Conservation (phyloP, 768 basidiomycete species). For the Rhodocollybia butyracea region DNA sequence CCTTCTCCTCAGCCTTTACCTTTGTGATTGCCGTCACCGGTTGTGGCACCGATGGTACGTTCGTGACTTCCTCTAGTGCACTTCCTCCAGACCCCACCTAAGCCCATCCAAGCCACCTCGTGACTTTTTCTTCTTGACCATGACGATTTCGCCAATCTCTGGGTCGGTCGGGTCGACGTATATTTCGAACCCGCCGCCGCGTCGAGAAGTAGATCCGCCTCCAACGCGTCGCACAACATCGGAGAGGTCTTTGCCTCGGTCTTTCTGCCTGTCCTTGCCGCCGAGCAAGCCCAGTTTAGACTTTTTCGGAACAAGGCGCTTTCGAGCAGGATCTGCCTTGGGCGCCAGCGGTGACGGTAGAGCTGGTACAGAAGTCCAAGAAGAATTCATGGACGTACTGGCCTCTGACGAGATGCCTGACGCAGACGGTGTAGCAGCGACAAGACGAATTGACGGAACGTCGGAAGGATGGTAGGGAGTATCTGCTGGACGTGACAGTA, state of each 20-base stretch:
- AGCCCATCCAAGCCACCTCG: conserved; percentile 57
- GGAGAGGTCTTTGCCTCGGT: conserved; percentile 47
- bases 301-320: conserved; percentile 69
- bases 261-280: conserved; percentile 25
- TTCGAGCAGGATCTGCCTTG: conserved; percentile 26
- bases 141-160: conserved; percentile 64
- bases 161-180: conserved; percentile 62
- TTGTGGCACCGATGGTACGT: conserved; percentile 33
- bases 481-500: conserved; percentile 25
- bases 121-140: conserved; percentile 78
- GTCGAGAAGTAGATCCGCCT: conserved; percentile 24
- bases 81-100: conserved; percentile 36
- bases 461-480: conserved; percentile 21
- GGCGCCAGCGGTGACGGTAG: conserved; percentile 27
- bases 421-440: conserved; percentile 63
- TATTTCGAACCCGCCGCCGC: conserved; percentile 57
- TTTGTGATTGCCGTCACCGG: conserved; percentile 17
- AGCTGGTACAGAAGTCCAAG: conserved; percentile 32
- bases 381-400: conserved; percentile 29
- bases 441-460: conserved; percentile 64
- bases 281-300: conserved; percentile 51
- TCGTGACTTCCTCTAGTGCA: conserved; percentile 56
- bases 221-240: conserved; percentile 58
- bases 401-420: conserved; percentile 37
- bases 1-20: conserved; percentile 35